phyloP scores from a whole-genome alignment of 345 rosid species.

The Gossypium arboreum region DNA sequence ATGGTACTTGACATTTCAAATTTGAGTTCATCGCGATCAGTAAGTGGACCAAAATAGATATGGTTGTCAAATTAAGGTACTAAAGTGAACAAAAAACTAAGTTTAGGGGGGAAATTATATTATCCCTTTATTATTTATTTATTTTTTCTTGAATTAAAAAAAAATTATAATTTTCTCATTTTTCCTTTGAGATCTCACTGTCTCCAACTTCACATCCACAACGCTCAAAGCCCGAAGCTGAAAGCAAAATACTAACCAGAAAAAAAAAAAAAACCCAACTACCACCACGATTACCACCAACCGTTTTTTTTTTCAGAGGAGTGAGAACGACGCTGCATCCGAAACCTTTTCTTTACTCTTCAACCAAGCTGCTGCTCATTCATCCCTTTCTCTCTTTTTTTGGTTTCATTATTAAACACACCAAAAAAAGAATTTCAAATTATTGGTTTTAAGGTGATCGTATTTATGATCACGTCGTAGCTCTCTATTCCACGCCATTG shows the following conservation, averaged over 20 bases:
- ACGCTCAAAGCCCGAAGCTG: slow-evolving; percentile 1
- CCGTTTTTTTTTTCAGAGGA: slow-evolving; percentile 19
- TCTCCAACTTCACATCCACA: not conserved
- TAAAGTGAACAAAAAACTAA: too few relatives aligned
- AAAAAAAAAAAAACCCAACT: not conserved
- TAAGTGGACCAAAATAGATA: too few relatives aligned
- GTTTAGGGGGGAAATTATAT: too few relatives aligned
- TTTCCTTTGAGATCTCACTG: not conserved
- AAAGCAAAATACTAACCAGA: slow-evolving; percentile 30
- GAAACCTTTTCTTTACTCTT: slow-evolving; percentile 48
- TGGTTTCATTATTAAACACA: not conserved
- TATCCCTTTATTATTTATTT: too few relatives aligned
- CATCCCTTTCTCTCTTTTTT: not conserved
- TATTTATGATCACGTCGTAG: slow-evolving; percentile 38
- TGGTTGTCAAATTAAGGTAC: too few relatives aligned
- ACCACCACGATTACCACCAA: slow-evolving; percentile 15
- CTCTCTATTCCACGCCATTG: not conserved
- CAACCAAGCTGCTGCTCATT: slow-evolving; percentile 47
- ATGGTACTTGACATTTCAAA: too few relatives aligned
- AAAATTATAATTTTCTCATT: too few relatives aligned
- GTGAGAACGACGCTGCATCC: slow-evolving; percentile 60
- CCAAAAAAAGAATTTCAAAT: not conserved
- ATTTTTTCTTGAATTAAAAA: too few relatives aligned
- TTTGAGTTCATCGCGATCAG: too few relatives aligned
- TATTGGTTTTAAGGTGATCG: not conserved